Evolutionary conservation across 306 rosid genomes (phyloP).

Genomic region (Corylus heterophylla): DNA sequence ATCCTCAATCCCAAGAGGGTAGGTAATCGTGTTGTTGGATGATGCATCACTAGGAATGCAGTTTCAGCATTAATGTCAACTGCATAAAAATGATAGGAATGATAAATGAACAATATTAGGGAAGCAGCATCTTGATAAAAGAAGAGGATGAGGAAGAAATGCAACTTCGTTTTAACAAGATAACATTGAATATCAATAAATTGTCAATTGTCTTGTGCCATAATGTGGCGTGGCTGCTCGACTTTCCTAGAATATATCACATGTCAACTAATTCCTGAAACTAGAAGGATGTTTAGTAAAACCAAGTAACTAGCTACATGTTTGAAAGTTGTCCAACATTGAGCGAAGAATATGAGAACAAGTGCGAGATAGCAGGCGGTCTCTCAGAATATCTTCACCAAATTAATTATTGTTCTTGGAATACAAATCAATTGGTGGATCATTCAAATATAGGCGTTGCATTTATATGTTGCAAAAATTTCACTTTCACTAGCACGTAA

Average conservation of each 20-base stretch:
- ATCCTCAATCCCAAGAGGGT: neutral
- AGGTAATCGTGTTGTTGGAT: neutral
- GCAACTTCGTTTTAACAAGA: neutral
- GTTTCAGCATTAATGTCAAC: neutral
- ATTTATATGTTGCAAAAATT: neutral
- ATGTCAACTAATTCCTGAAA: neutral
- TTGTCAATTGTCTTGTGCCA: neutral
- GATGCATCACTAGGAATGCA: neutral
- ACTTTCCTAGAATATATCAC: neutral
- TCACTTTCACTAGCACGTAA: neutral
- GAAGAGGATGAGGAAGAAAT: neutral
- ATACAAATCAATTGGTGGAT: neutral
- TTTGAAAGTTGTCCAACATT: neutral
- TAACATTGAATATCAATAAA: too few species aligned
- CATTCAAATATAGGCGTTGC: neutral
- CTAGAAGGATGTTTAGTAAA: neutral
- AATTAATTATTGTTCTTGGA: neutral
- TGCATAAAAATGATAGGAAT: neutral
- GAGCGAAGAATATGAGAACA: too few species aligned
- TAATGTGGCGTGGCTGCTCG: neutral
- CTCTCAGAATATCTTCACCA: neutral
- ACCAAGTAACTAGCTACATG: neutral
- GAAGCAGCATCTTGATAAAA: neutral
- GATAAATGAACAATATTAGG: neutral
- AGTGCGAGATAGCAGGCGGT: neutral